These are phyloP conservation scores for Curvularia lunata DNA, from an alignment of 2,329 filamentous ascomycete genomes.

Conservation along the genomic window DNA sequence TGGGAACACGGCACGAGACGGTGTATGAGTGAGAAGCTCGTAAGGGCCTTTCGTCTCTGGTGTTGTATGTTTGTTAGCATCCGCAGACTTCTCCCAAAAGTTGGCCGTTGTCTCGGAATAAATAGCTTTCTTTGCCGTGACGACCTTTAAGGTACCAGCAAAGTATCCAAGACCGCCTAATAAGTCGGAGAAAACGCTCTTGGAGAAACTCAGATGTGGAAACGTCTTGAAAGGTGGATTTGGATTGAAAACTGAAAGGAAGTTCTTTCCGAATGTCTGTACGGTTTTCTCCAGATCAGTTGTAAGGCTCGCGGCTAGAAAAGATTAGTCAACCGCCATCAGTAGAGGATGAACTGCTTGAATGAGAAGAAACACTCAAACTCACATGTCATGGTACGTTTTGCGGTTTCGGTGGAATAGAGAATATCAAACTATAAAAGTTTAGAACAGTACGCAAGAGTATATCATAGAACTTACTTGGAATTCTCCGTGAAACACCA, in stretches of 20 bases:
- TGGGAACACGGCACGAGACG: conserved; percentile 91
- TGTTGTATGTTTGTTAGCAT: conserved; percentile 71
- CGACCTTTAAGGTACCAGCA: conserved; percentile 81
- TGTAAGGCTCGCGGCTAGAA: conserved; percentile 64
- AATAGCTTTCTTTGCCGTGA: conserved; percentile 83
- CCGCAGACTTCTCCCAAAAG: conserved; percentile 89
- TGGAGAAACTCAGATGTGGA: conserved; percentile 76
- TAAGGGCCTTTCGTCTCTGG: conserved; percentile 78
- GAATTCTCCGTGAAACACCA: conserved; percentile 84
- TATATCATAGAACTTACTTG: conserved; percentile 54
- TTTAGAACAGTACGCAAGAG: conserved; percentile 2
- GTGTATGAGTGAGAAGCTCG: conserved; percentile 86
- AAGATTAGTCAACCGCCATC: conserved; percentile 15
- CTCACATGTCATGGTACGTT: conserved; percentile 58
- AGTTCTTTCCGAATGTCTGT: conserved; percentile 73
- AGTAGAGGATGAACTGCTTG: neutral
- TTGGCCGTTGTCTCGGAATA: conserved; percentile 92
- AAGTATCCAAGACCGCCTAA: conserved; percentile 94
- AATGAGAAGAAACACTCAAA: neutral
- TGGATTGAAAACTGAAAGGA: conserved; percentile 71
- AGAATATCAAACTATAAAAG: conserved; percentile 77
- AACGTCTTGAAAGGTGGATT: conserved; percentile 75
- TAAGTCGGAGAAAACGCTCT: conserved; percentile 89
- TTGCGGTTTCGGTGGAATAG: conserved; percentile 79
- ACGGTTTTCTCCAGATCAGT: conserved; percentile 69